Conservation (phyloP, 176 grass and related monocot genomes). For the Rhynchospora breviuscula region DNA sequence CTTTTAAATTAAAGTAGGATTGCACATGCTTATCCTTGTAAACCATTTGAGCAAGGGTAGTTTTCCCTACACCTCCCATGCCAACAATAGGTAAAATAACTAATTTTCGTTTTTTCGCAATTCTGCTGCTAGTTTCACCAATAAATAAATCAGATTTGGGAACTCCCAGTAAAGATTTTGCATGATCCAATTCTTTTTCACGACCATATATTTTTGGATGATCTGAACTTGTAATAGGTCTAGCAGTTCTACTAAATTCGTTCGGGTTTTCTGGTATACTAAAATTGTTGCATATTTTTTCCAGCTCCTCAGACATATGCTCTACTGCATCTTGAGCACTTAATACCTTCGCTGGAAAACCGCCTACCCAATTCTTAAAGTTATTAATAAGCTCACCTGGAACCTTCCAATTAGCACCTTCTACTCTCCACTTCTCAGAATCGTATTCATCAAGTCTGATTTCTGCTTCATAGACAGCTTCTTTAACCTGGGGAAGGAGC, state of each 20-base stretch:
- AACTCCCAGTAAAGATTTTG: neutral
- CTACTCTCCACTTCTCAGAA: too few relatives aligned
- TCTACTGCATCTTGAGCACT: neutral
- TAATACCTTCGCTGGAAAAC: neutral
- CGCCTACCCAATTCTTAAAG: neutral
- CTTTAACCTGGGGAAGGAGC: too few relatives aligned
- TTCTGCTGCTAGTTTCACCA: neutral
- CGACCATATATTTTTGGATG: neutral
- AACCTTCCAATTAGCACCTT: too few relatives aligned
- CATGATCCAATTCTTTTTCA: neutral
- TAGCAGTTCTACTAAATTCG: neutral
- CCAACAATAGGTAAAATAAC: conserved; percentile 41
- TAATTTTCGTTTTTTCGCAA: neutral
- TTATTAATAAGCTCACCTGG: neutral
- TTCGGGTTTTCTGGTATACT: too few relatives aligned
- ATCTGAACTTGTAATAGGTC: neutral
- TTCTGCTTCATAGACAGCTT: too few relatives aligned
- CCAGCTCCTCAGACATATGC: neutral
- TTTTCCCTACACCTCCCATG: conserved; percentile 42
- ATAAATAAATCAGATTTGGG: neutral
- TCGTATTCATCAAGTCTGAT: too few relatives aligned
- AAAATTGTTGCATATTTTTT: neutral
- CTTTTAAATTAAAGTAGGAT: neutral
- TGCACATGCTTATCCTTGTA: conserved; percentile 14
- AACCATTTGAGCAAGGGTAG: conserved; percentile 31